These are phyloP conservation scores for Chlorella sorokiniana DNA, from an alignment of 139 green algal species.

Conservation along the genomic window DNA sequence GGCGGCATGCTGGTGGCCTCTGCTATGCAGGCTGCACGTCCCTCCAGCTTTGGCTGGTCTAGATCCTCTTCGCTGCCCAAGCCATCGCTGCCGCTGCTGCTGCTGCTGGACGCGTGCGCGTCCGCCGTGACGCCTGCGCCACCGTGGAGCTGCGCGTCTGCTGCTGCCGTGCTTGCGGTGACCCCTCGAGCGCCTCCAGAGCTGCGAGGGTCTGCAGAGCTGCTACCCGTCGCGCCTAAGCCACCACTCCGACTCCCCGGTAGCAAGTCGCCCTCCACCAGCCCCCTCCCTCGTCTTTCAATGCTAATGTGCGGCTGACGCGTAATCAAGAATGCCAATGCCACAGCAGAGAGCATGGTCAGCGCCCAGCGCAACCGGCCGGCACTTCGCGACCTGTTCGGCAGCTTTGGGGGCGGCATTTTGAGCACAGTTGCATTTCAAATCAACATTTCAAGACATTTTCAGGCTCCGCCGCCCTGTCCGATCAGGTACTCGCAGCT, in stretches of 20 bases:
- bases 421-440: not conserved
- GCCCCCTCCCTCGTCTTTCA: not conserved
- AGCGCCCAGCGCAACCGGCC: constrained; percentile 3
- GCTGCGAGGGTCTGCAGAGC: not conserved
- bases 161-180: not conserved
- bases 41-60: not conserved
- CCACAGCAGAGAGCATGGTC: not conserved
- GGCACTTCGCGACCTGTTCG: not conserved
- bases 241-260: not conserved
- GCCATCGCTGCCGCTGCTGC: not conserved
- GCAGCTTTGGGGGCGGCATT: not conserved
- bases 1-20: not conserved
- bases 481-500: too few species aligned
- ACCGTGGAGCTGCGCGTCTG: not conserved
- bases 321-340: constrained; percentile 4
- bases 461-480: not conserved
- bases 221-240: not conserved
- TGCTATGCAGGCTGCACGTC: not conserved
- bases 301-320: not conserved
- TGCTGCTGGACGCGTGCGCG: not conserved
- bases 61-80: not conserved
- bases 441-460: not conserved
- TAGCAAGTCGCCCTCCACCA: not conserved
- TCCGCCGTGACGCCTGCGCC: not conserved
- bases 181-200: not conserved